These are phyloP conservation scores for Clarireedia monteithiana DNA, from an alignment of 2,329 filamentous ascomycete species.

Conservation along the genomic window DNA sequence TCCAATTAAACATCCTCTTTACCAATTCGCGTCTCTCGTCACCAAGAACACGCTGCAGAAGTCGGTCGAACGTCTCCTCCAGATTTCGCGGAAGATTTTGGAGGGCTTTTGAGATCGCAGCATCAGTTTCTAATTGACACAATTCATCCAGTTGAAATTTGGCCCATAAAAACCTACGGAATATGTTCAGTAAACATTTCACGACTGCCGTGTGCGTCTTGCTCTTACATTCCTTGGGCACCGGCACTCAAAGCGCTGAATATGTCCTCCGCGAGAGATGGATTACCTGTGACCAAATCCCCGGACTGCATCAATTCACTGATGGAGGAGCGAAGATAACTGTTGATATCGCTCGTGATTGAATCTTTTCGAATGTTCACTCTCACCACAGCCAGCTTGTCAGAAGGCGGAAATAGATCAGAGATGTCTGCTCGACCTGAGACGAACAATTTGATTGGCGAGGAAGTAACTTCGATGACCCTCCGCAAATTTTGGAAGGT, in stretches of 20 bases:
- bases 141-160: constrained; percentile 13
- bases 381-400: neutral
- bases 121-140: constrained; percentile 10
- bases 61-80: constrained; percentile 12
- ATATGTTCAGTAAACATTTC: neutral
- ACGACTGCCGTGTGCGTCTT: neutral
- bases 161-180: constrained; percentile 9
- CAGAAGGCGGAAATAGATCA: neutral
- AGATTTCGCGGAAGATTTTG: constrained; percentile 11
- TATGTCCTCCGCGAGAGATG: neutral
- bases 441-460: neutral
- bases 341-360: neutral
- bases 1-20: constrained; percentile 13
- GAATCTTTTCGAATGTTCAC: neutral
- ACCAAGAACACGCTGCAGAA: constrained; percentile 7
- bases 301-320: neutral
- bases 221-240: neutral
- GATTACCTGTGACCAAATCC: neutral
- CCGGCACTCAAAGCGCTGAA: neutral
- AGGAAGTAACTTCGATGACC: neutral
- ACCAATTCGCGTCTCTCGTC: constrained; percentile 6
- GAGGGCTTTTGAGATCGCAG: constrained; percentile 4
- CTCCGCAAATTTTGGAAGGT: neutral
- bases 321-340: neutral
- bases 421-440: neutral